These are phyloP conservation scores for Heliamphora pulchella DNA, from an alignment of 179 eudicot genomes.

Conservation along the genomic window DNA sequence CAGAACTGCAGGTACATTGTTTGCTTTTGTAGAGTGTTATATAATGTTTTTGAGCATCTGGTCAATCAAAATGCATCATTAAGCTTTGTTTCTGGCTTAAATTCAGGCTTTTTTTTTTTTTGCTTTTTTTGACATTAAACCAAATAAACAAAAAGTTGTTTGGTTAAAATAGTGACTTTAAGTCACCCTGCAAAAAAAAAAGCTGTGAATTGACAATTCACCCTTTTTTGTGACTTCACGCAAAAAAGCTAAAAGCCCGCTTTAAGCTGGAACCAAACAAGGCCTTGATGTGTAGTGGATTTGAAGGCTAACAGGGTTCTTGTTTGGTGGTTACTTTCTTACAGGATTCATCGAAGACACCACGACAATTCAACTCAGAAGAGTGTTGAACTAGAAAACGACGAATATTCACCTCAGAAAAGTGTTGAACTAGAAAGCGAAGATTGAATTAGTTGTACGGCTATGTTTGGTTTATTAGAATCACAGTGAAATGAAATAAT, in stretches of 20 bases:
- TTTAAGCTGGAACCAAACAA: not conserved
- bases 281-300: not conserved
- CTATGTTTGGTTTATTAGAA: too few species aligned
- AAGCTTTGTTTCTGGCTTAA: not conserved
- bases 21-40: not conserved
- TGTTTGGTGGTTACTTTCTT: not conserved
- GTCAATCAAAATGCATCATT: not conserved
- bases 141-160: too few species aligned
- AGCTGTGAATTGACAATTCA: not conserved
- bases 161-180: too few species aligned
- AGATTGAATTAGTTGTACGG: too few species aligned
- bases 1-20: constrained; percentile 46
- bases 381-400: constrained; percentile 3
- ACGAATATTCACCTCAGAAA: not conserved
- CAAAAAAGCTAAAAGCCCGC: too few species aligned
- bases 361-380: constrained; percentile 9
- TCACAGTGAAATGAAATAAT: too few species aligned
- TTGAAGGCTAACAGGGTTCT: not conserved
- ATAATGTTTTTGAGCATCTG: not conserved
- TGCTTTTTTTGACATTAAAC: too few species aligned
- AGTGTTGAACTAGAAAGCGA: too few species aligned
- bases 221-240: not conserved
- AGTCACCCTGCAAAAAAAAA: too few species aligned
- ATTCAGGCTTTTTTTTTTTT: not conserved
- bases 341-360: constrained; percentile 3